Evolutionary conservation across 768 basidiomycete species (phyloP), one percentile per base, ranked within the genome.

Genomic region (Leccinum variicolor): DNA sequence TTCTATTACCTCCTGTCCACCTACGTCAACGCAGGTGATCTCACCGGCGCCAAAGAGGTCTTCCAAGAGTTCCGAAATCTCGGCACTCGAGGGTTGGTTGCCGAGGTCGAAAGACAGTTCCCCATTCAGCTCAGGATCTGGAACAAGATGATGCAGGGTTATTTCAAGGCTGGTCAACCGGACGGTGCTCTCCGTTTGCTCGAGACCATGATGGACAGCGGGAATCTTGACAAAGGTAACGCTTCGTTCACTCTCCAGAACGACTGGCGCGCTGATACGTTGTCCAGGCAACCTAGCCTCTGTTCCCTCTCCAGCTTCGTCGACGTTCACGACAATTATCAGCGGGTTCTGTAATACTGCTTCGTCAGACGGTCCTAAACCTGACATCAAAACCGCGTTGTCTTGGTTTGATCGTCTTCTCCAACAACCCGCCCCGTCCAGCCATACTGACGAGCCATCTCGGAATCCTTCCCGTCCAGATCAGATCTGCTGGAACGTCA

Each of bases 111-210:
- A 10, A 52, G 60, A 25, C 48, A 56, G 50, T 57, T 53, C 29
- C 67, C 70, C 29, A 71, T 74, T 21, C 78, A 80, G 52, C 73
- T 87, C 47, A 67, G 75, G 39, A 74, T 86, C 2, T 93, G 84
- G 84, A 89, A 90, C 62, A 76, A 81, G 64, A 91, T 92, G 86
- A 84, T 94, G 34, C 78, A 84, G 50, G 80, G 85, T 0, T 87
- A 90, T 70, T 87, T 94, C 76, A 78, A 76, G 39, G 80, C 76
- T 39, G 84, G 84, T 1, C 73, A 84, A 52, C 79, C 87, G 0
- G 83, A 82, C 21, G 81, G 80, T 47, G 92, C 85, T 9, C 65
- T 93, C 10, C 82, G 70, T 23, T 70, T 94, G 3, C 73, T 94
- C 43, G 84, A 89, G 55, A 72, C 79, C 60, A 92, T 94, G 89